Percentiles rank a stretch among this genome's conserved stretches.
phyloP scores from a whole-genome alignment of 768 basidiomycete genomes.

The Amanita pseudoporphyria region DNA sequence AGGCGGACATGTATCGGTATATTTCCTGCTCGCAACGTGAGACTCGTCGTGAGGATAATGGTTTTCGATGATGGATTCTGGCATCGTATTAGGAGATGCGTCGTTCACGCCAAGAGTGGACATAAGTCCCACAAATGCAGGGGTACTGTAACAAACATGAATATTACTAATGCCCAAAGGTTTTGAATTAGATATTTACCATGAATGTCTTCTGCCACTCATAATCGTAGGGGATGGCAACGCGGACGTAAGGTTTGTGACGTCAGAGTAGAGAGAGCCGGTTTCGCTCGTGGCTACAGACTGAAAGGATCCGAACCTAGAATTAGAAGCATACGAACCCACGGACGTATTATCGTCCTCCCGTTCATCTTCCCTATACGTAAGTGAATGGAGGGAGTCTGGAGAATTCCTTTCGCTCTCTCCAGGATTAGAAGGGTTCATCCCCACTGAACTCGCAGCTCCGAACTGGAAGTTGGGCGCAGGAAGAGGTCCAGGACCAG shows the following conservation, averaged over 20 bases:
- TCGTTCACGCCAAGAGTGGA: constrained; percentile 31
- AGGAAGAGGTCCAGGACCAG: constrained; percentile 50
- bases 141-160: constrained; percentile 17
- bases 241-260: constrained; percentile 19
- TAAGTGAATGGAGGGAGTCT: constrained; percentile 36
- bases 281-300: constrained; percentile 55
- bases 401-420: constrained; percentile 49
- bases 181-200: constrained; percentile 21
- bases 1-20: neutral
- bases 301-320: constrained; percentile 53
- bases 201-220: constrained; percentile 28
- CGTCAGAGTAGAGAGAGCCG: constrained; percentile 41
- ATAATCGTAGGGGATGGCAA: constrained; percentile 4
- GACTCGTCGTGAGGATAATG: constrained; percentile 18
- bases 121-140: constrained; percentile 32
- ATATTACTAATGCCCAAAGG: constrained; percentile 8
- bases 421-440: constrained; percentile 37
- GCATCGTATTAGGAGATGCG: constrained; percentile 11
- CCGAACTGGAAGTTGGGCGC: constrained; percentile 58
- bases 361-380: constrained; percentile 36
- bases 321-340: constrained; percentile 37
- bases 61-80: constrained; percentile 4
- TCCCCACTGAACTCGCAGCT: constrained; percentile 37
- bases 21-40: constrained; percentile 7
- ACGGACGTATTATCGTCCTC: constrained; percentile 41